Evolutionary conservation across 1,139 yeast species (phyloP).

Genomic region (Debaryomyces fabryi): DNA sequence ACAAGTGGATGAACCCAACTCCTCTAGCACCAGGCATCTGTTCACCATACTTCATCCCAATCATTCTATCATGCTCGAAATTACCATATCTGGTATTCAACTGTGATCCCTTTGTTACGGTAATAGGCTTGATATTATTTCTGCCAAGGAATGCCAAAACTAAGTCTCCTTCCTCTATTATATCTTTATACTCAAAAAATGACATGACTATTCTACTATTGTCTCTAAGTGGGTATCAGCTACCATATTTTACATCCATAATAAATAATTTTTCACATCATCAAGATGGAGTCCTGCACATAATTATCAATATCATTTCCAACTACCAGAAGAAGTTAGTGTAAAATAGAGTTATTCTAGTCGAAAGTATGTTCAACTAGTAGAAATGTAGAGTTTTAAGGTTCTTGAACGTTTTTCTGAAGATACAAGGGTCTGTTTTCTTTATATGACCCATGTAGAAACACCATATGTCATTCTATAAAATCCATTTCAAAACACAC

Average conservation of each 20-base stretch:
- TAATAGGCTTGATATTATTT: slow-evolving; percentile 74
- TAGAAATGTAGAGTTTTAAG: neutral
- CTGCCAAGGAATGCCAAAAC: slow-evolving; percentile 86
- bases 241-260: neutral
- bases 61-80: slow-evolving; percentile 79
- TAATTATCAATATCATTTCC: neutral
- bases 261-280: slow-evolving; percentile 2
- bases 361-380: neutral
- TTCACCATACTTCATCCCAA: slow-evolving; percentile 80
- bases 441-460: too few relatives aligned
- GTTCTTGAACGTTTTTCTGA: neutral
- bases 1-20: slow-evolving; percentile 82
- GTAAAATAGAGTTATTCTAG: neutral
- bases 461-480: too few relatives aligned
- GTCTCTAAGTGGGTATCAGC: neutral
- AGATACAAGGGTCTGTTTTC: too few relatives aligned
- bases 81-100: slow-evolving; percentile 88
- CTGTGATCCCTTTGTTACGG: slow-evolving; percentile 57
- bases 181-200: slow-evolving; percentile 53
- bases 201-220: slow-evolving; percentile 31
- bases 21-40: slow-evolving; percentile 83
- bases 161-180: slow-evolving; percentile 79
- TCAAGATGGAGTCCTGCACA: slow-evolving; percentile 1
- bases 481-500: too few relatives aligned
- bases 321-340: neutral